phyloP scores from a whole-genome alignment of 2,329 filamentous ascomycete species.

The Parafenestella ontariensis region DNA sequence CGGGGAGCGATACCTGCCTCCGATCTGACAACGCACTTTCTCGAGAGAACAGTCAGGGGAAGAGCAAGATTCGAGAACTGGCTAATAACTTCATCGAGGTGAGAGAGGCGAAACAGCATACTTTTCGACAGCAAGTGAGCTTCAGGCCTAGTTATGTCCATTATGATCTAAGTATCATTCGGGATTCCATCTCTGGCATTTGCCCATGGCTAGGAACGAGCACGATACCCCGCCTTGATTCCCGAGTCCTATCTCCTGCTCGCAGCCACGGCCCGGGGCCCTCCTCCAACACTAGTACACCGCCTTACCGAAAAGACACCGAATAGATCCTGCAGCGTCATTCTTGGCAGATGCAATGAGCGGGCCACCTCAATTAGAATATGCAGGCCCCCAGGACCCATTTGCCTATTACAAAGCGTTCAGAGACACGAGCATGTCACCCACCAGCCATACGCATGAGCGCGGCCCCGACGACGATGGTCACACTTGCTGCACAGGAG shows the following conservation, averaged over 20 bases:
- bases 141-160: not conserved
- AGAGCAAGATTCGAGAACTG: not conserved
- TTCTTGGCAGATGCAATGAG: conserved; percentile 9
- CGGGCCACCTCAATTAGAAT: conserved; percentile 7
- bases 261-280: conserved; percentile 15
- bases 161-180: conserved; percentile 20
- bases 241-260: conserved; percentile 12
- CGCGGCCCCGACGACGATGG: conserved; percentile 16
- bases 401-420: conserved; percentile 31
- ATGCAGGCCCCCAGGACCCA: conserved; percentile 20
- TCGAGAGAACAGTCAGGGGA: not conserved
- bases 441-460: conserved; percentile 4
- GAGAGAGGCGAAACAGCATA: not conserved
- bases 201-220: conserved; percentile 12
- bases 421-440: conserved; percentile 10
- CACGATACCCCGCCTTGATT: conserved; percentile 5
- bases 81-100: not conserved
- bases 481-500: conserved; percentile 12
- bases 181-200: conserved; percentile 15
- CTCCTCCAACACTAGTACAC: conserved; percentile 8
- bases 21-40: not conserved
- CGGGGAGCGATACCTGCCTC: not conserved
- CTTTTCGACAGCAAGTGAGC: not conserved
- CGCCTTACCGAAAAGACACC: conserved; percentile 14
- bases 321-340: conserved; percentile 14